phyloP scores from a whole-genome alignment of 1,139 yeast genomes.

The Suhomyces bokatorum region DNA sequence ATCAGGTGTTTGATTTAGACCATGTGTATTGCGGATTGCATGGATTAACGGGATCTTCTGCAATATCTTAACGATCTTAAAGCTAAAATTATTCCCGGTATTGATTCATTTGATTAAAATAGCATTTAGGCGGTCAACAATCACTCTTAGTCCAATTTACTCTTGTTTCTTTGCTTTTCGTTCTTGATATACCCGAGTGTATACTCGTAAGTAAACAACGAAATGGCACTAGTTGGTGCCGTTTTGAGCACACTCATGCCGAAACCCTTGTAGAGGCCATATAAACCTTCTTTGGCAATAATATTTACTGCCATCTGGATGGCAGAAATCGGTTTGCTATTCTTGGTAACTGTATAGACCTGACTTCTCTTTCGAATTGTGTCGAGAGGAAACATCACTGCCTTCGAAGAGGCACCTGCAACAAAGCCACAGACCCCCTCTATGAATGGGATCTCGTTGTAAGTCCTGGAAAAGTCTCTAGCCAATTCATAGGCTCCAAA shows the following conservation, averaged over 20 bases:
- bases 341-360: conserved; percentile 42
- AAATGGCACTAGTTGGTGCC: conserved; percentile 80
- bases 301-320: conserved; percentile 37
- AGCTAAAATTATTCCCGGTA: too few relatives aligned
- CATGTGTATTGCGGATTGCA: too few relatives aligned
- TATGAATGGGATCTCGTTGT: conserved; percentile 42
- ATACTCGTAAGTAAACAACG: conserved; percentile 72
- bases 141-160: background rate
- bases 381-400: conserved; percentile 81
- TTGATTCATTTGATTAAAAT: too few relatives aligned
- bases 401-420: conserved; percentile 78
- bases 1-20: too few relatives aligned
- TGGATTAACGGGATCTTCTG: too few relatives aligned
- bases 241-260: conserved; percentile 68
- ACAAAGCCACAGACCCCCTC: conserved; percentile 71
- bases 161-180: background rate
- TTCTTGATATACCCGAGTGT: conserved; percentile 11
- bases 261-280: conserved; percentile 75
- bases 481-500: conserved; percentile 65
- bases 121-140: too few relatives aligned
- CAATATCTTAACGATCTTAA: too few relatives aligned
- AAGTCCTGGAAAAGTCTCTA: conserved; percentile 29
- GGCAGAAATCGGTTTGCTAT: conserved; percentile 17
- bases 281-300: conserved; percentile 54
- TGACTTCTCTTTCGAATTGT: conserved; percentile 79